Evolutionary conservation across 257 asterid genomes (phyloP).

Genomic region (Voacanga thouarsii): DNA sequence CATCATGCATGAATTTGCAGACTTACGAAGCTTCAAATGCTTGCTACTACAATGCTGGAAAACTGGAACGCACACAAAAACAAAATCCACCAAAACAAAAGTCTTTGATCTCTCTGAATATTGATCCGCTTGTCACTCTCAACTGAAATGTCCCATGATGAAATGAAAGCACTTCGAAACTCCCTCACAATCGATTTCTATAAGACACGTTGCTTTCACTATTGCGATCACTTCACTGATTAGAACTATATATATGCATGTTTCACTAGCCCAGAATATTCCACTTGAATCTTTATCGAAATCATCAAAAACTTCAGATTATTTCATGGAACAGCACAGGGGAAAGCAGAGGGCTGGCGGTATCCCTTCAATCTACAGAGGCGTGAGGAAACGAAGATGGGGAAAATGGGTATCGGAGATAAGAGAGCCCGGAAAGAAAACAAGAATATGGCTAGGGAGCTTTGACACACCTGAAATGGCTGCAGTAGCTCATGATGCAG

Average conservation of each 20-base stretch:
- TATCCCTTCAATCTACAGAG: slow-evolving; percentile 26
- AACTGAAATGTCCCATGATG: neutral
- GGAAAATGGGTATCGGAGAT: slow-evolving; percentile 55
- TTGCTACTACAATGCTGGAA: neutral
- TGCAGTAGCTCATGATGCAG: slow-evolving; percentile 41
- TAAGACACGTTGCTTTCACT: neutral
- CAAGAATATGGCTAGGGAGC: slow-evolving; percentile 48
- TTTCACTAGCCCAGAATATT: neutral
- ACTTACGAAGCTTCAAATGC: neutral
- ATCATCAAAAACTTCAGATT: neutral
- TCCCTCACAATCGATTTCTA: neutral
- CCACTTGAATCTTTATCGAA: neutral
- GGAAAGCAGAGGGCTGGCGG: neutral
- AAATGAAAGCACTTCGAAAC: neutral
- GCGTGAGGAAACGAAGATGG: slow-evolving; percentile 48
- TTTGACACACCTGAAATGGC: slow-evolving; percentile 48
- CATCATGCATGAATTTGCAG: neutral
- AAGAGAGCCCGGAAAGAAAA: slow-evolving; percentile 46
- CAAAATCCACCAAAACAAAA: neutral
- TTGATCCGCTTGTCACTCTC: neutral
- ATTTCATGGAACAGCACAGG: neutral
- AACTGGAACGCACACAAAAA: neutral
- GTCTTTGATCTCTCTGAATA: neutral
- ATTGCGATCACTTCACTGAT: too few relatives aligned
- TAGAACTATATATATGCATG: neutral